phyloP scores from a whole-genome alignment of 352 stramenopile species.

The Globisporangium paddicum region DNA sequence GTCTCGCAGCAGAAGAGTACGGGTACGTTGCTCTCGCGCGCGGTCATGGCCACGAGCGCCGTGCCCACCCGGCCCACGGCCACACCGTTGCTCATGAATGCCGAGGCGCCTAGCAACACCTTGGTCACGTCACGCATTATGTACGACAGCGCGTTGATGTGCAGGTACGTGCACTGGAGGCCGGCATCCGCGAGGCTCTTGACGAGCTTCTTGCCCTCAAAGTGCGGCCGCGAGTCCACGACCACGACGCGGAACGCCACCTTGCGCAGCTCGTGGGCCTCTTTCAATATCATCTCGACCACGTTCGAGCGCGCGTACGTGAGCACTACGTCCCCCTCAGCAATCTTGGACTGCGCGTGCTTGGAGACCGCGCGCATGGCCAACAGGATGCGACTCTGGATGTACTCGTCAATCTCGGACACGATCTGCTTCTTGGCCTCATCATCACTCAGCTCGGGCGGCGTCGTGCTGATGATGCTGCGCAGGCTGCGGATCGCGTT shows the following conservation, averaged over 20 bases:
- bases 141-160: slow-evolving; percentile 94
- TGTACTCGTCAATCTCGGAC: slow-evolving; percentile 92
- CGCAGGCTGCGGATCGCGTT: slow-evolving; percentile 93
- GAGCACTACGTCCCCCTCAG: slow-evolving; percentile 92
- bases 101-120: slow-evolving; percentile 92
- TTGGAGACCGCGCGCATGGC: slow-evolving; percentile 89
- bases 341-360: slow-evolving; percentile 85
- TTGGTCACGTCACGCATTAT: slow-evolving; percentile 96
- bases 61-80: slow-evolving; percentile 90
- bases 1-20: slow-evolving; percentile 98
- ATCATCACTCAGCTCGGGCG: slow-evolving; percentile 81
- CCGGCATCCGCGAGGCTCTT: slow-evolving; percentile 58
- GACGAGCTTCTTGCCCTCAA: slow-evolving; percentile 82
- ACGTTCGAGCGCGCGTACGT: slow-evolving; percentile 93
- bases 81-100: slow-evolving; percentile 95
- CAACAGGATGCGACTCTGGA: slow-evolving; percentile 92
- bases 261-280: slow-evolving; percentile 30
- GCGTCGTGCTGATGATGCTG: slow-evolving; percentile 83
- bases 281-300: slow-evolving; percentile 83
- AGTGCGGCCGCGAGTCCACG: slow-evolving; percentile 89
- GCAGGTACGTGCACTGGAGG: slow-evolving; percentile 91
- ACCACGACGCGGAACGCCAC: slow-evolving; percentile 90
- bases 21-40: slow-evolving; percentile 90
- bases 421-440: slow-evolving; percentile 83
- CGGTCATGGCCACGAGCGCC: slow-evolving; percentile 90